Percentiles rank a stretch among this genome's conserved stretches.
Conservation (phyloP, 2,329 filamentous ascomycete genomes). For the Alternaria incomplexa region DNA sequence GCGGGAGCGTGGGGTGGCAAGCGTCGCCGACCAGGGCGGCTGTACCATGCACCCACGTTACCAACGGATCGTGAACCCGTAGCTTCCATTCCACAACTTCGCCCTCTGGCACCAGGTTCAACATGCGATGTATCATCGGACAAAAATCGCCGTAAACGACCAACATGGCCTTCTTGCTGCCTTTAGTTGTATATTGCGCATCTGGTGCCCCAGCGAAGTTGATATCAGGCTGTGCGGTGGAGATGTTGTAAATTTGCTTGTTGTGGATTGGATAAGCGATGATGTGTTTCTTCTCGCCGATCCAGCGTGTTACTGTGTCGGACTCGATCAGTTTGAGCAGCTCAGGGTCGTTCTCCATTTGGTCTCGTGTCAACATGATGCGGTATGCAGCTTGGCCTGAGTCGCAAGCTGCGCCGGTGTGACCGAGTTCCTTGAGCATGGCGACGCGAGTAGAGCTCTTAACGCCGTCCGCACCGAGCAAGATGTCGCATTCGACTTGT, state of each 20-base stretch:
- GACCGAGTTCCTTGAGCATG: conserved; percentile 62
- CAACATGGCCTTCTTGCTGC: conserved; percentile 66
- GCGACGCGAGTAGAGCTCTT: conserved; percentile 55
- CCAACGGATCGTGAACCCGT: conserved; percentile 65
- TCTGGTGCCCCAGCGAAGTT: conserved; percentile 64
- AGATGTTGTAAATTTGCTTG: conserved; percentile 71
- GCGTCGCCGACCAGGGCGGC: conserved; percentile 65
- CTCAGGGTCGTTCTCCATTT: conserved; percentile 71
- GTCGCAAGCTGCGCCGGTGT: conserved; percentile 65
- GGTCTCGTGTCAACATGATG: conserved; percentile 73
- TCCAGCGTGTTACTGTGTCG: conserved; percentile 75
- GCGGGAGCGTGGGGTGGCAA: conserved; percentile 68
- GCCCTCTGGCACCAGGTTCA: conserved; percentile 67
- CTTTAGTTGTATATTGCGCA: conserved; percentile 68
- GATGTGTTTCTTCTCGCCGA: conserved; percentile 76
- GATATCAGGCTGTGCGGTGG: conserved; percentile 65
- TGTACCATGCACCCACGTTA: conserved; percentile 64
- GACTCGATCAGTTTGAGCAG: conserved; percentile 70
- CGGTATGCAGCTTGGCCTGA: conserved; percentile 80
- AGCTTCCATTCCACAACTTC: conserved; percentile 72
- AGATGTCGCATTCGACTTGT: conserved; percentile 57
- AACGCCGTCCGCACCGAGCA: conserved; percentile 58
- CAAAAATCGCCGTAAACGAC: conserved; percentile 66
- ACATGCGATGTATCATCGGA: conserved; percentile 65
- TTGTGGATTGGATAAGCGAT: conserved; percentile 77